Percentiles rank a stretch among this genome's conserved stretches.
Conservation (phyloP, 495 filamentous ascomycete species). For the Parmelia sp. region DNA sequence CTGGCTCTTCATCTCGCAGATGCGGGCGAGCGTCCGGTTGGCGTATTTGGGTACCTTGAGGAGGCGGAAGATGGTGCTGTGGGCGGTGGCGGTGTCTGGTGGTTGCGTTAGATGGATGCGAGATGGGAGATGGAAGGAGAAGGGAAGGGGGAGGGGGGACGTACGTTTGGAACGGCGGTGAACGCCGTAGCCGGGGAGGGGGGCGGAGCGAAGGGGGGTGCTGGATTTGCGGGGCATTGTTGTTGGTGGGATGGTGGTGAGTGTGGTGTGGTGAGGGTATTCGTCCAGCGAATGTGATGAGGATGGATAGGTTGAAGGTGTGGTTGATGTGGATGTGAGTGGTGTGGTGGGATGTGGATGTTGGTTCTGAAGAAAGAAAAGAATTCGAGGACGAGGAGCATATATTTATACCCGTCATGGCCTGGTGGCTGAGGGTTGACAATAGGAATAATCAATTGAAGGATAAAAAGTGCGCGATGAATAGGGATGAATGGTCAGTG, state of each 20-base stretch:
- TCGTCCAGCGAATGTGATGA: background rate
- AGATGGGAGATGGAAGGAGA: no score
- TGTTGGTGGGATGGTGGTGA: background rate
- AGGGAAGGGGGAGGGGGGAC: background rate
- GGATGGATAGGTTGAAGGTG: background rate
- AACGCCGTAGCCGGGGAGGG: background rate
- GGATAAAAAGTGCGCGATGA: background rate
- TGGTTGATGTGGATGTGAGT: background rate
- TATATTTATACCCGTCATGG: background rate
- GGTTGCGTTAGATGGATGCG: no score
- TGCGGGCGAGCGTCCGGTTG: background rate
- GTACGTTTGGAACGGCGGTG: background rate
- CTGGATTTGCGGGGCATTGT: background rate
- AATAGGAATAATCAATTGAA: background rate
- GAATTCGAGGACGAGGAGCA: background rate
- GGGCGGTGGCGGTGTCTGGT: background rate
- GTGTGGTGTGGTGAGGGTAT: background rate
- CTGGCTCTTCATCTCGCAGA: background rate
- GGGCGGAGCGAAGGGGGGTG: background rate
- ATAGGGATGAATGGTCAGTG: background rate
- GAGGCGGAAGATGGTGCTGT: background rate
- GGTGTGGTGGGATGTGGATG: background rate
- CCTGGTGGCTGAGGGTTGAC: background rate
- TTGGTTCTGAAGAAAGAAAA: background rate
- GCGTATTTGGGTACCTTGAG: background rate